These are phyloP conservation scores for Macroventuria anomochaeta DNA, from an alignment of 2,329 filamentous ascomycete species.

Conservation along the genomic window DNA sequence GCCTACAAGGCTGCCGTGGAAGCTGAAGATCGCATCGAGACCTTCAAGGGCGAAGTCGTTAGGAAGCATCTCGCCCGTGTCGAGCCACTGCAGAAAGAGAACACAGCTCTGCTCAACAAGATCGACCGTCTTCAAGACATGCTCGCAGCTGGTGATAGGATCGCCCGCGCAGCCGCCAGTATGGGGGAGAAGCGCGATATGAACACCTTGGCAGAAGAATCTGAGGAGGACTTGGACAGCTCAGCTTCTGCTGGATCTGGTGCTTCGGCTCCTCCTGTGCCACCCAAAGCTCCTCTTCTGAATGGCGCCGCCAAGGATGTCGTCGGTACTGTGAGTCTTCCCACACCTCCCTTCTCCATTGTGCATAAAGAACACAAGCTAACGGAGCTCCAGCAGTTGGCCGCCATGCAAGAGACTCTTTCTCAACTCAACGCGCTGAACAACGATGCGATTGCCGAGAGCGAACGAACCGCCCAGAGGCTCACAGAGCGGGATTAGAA, in stretches of 20 bases:
- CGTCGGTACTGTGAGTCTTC: constrained; percentile 45
- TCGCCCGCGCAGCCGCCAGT: constrained; percentile 44
- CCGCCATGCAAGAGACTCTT: constrained; percentile 47
- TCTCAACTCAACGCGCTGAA: constrained; percentile 46
- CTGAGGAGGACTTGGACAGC: constrained; percentile 28
- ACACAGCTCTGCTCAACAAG: constrained; percentile 39
- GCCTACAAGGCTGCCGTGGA: constrained; percentile 31
- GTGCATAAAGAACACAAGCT: constrained; percentile 21
- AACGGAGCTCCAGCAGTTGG: constrained; percentile 47
- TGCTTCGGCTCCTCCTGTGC: constrained; percentile 4
- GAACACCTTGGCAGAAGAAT: constrained; percentile 39
- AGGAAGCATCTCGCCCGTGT: constrained; percentile 45
- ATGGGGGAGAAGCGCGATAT: constrained; percentile 46
- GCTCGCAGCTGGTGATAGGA: constrained; percentile 44
- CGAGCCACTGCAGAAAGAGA: constrained; percentile 45
- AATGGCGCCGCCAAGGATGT: constrained; percentile 33
- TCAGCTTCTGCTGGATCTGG: background rate
- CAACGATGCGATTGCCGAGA: constrained; percentile 44
- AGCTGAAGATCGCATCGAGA: constrained; percentile 44
- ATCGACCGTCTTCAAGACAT: constrained; percentile 45
- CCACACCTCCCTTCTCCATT: background rate
- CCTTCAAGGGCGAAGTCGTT: constrained; percentile 46
- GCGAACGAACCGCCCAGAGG: constrained; percentile 39
- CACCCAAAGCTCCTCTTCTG: background rate
- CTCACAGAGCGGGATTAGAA: constrained; percentile 40